Conservation (phyloP, 148 eudicot species). For the Salicornia ramosissima region DNA sequence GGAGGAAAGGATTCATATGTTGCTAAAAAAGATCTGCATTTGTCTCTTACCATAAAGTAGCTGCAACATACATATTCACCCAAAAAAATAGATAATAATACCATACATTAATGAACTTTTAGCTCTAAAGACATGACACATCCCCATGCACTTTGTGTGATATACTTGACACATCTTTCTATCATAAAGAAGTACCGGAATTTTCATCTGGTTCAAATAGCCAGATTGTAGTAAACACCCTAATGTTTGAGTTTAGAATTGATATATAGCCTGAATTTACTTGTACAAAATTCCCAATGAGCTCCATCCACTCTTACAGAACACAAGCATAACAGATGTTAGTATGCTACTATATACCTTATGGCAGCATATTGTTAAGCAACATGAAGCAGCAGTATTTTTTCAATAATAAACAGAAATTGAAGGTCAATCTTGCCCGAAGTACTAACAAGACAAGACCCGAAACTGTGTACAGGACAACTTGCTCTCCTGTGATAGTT, state of each 20-base stretch:
- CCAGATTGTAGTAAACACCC: background rate
- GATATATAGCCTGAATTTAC: background rate
- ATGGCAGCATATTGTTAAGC: background rate
- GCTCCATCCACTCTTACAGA: background rate
- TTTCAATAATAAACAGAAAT: background rate
- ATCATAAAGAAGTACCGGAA: background rate
- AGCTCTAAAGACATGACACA: background rate
- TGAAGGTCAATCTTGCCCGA: background rate
- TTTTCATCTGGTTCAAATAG: background rate
- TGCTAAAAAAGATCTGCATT: background rate
- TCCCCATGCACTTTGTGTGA: background rate
- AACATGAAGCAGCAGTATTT: background rate
- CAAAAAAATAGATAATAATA: too few relatives aligned
- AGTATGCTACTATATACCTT: background rate
- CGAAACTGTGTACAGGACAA: background rate
- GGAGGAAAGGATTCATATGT: background rate
- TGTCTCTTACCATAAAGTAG: too few relatives aligned
- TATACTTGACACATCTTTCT: background rate
- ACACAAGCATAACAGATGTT: background rate
- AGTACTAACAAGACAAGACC: background rate
- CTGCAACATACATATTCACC: too few relatives aligned
- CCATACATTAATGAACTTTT: too few relatives aligned
- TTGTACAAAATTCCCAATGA: background rate
- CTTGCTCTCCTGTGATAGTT: background rate
- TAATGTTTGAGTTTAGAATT: background rate